Evolutionary conservation across 176 grass and related monocot species (phyloP), one percentile per base, ranked within the genome.

Genomic region (Carex pumila): DNA sequence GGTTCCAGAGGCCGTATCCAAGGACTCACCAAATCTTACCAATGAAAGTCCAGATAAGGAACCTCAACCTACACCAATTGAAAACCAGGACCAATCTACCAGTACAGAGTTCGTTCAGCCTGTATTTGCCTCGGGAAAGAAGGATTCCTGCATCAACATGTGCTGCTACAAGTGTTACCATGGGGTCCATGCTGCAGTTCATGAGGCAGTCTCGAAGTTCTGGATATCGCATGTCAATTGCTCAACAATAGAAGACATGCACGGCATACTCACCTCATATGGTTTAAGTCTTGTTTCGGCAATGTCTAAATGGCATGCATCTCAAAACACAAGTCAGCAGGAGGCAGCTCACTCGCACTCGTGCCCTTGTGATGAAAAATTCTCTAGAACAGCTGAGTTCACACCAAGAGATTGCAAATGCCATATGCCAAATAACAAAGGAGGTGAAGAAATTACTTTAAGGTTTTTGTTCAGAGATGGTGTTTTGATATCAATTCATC

Each of bases 401-500:
- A 12, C 85, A 64, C 66, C 82, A 80, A 90, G 62, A 89, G 92
- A 94, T 63, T 98, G 95, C 61, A 43, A 71, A 79, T 90, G 88
- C 76, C 95, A 93, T 83, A 58, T 85, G 80, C 79, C 79, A 79
- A 91, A 86, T 41, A 82, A 79, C 67, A 83, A 81, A 41, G 87
- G 88, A 65, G 30, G 53, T 86, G 89, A 41, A 87, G 87, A 81
- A 3, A 52, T 41, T 79, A 86, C 83, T 1, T 89, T 84, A 87
- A 91, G 29, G 61, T 98, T 95, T 93, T 88, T 88, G 39, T 90
- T 89, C 57, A 98, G 86, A 90, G 89, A 93, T 89, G 95, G 91
- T 69, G 86, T 98, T 69, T 93, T 92, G 75, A 93, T 95, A 86
- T 88, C 92, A 74, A 76, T 15, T 22, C 49, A 76, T 32, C 72